Evolutionary conservation across 2,329 filamentous ascomycete species (phyloP), one percentile per base, ranked within the genome.

Genomic region (Dothistroma septosporum): DNA sequence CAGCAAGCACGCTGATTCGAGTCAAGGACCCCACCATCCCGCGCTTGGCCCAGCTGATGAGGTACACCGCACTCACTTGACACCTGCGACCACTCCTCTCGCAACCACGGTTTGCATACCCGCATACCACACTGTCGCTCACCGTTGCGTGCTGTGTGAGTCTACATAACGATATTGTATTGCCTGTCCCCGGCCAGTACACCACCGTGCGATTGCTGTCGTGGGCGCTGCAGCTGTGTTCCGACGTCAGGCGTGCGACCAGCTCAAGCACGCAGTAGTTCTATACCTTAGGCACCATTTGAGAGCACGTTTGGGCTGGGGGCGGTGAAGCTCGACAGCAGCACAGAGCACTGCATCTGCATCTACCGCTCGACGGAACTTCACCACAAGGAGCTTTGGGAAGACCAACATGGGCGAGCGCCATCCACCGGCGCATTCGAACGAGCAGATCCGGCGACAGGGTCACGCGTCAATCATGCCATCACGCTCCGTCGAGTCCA

Each of bases 401-500:
- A 6, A 24, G 16, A 14, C 21, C 28, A 55, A 12, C 44, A 60
- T 55, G 41, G 37, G 56, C 28, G 12, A 47, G 24, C 58, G 50
- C 32, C 58, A 19, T 1, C 52, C 44, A 24, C 58, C 48, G 37
- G 53, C 64, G 62, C 64, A 62, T 54, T 61, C 62, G 60, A 66
- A 31, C 58, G 60, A 69, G 53, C 64, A 60, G 50, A 64, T 69
- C 50, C 61, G 63, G 28, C 64, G 57, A 41, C 63, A 55, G 28
- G 66, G 64, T 68, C 68, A 69, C 55, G 64, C 65, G 67, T 64
- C 62, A 52, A 62, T 61, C 58, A 65, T 70, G 64, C 66, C 68
- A 58, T 69, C 67, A 60, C 64, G 68, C 55, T 69, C 70, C 8
- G 63, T 67, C 46, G 71, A 69, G 61, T 70, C 70, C 63, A 68